Percentiles rank a stretch among this genome's conserved stretches.
Evolutionary conservation across 306 rosid genomes (phyloP).

Genomic region (Fagus sylvatica): DNA sequence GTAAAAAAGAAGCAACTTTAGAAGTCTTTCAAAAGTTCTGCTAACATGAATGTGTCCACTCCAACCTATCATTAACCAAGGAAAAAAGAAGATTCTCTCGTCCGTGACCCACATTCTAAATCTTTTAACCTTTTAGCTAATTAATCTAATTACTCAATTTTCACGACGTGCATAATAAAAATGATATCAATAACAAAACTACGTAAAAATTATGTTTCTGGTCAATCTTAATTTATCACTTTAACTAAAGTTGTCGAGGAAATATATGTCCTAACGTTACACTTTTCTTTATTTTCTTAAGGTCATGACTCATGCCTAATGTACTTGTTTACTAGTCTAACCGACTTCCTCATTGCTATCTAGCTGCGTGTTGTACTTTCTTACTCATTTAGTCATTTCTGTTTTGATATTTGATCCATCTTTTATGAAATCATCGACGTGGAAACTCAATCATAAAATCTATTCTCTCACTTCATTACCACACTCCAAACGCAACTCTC

Average conservation of each 20-base stretch:
- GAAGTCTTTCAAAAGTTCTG: neutral
- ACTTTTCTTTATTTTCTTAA: neutral
- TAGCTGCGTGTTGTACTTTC: conserved; percentile 47
- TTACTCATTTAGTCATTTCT: conserved; percentile 3
- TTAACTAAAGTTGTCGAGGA: neutral
- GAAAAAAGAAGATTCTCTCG: conserved; percentile 40
- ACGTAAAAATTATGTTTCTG: neutral
- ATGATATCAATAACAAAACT: neutral
- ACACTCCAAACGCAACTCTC: conserved; percentile 25
- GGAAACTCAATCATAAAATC: conserved; percentile 58
- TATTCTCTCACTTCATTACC: conserved; percentile 6
- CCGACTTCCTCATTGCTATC: conserved; percentile 11
- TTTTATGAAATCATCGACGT: conserved; percentile 38
- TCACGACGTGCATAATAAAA: too few species aligned
- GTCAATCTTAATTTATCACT: too few species aligned
- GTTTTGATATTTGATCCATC: neutral
- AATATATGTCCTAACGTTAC: neutral
- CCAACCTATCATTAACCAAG: neutral
- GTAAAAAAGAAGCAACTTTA: neutral
- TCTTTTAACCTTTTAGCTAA: conserved; percentile 3
- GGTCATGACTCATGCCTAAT: conserved; percentile 3
- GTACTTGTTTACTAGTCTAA: neutral
- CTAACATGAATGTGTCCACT: neutral
- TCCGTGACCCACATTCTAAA: conserved; percentile 48
- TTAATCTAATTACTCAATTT: neutral